Evolutionary conservation across 192 early-diverging fungal species (phyloP).

Genomic region (Cladochytrium replicatum): DNA sequence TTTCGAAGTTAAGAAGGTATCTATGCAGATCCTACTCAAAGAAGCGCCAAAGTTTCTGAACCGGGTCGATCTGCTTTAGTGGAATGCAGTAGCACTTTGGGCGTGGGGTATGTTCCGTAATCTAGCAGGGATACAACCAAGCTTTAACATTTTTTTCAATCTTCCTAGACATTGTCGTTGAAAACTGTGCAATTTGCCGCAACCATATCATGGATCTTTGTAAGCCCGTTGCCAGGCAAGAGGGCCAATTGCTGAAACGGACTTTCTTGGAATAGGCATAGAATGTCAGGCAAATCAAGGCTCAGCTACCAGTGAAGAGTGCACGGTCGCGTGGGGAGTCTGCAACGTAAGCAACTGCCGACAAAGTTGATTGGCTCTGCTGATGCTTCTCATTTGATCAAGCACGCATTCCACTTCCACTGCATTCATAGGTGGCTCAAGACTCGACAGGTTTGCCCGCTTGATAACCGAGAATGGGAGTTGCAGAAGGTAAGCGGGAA

Average conservation of each 20-base stretch:
- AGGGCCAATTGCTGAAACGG: too few species aligned
- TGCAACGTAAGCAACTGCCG: constrained; percentile 69
- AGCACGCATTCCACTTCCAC: constrained; percentile 98
- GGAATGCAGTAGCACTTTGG: constrained; percentile 98
- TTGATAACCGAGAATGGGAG: constrained; percentile 98
- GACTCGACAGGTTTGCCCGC: constrained; percentile 88
- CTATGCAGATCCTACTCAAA: too few species aligned
- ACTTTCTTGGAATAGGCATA: constrained; percentile 48
- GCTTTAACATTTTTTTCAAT: not conserved
- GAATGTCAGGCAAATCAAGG: constrained; percentile 98
- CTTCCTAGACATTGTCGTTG: constrained; percentile 88
- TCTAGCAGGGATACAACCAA: not conserved
- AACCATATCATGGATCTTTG: constrained; percentile 99
- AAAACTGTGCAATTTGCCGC: constrained; percentile 97
- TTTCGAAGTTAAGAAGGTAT: constrained; percentile 90
- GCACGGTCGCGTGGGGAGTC: constrained; percentile 93
- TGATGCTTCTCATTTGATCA: too few species aligned
- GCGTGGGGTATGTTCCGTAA: constrained; percentile 69
- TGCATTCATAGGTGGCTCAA: constrained; percentile 98
- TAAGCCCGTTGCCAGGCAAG: too few species aligned
- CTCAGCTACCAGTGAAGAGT: constrained; percentile 82
- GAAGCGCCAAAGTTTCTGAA: not conserved
- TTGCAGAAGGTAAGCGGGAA: constrained; percentile 85
- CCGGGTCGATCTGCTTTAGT: constrained; percentile 49
- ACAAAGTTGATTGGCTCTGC: too few species aligned